Evolutionary conservation across 768 basidiomycete species (phyloP), one percentile per base, ranked within the genome.

Genomic region (Fomitopsis serialis): DNA sequence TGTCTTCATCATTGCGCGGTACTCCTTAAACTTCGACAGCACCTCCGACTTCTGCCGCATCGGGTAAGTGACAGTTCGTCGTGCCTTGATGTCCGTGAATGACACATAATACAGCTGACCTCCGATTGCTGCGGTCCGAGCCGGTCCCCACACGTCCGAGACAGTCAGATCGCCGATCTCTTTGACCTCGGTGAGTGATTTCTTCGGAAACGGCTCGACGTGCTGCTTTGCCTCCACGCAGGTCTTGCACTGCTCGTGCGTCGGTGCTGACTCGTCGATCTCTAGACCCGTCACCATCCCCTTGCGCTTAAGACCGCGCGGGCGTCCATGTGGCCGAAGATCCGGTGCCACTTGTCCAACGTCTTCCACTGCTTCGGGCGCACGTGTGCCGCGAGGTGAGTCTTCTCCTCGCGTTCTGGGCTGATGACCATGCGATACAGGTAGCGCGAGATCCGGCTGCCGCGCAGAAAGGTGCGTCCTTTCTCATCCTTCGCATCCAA

Each of bases 201-300:
- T 4, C 3, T 57, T 17, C 29, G 53, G 50, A 54, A 54, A n/a
- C 25, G 51, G 24, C 36, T 23, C 12, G 1, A 43, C 27, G 0
- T 55, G 42, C 34, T 67, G 61, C 47, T 67, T 68, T 8, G 56
- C 63, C 45, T 59, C 43, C 2, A 63, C 50, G 44, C 64, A 63
- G 4, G 54, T 45, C n/a, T 53, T 52, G 52, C 65, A 66, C 15
- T 46, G 57, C 17, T 29, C 12, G 10, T 15, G 6, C 34, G 46
- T 32, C 50, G 37, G 2, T 19, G 22, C 22, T n/a, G n/a, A n/a
- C 44, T 35, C 43, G 17, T 45, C 45, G 2, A 64, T 50, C 1
- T 51, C 45, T 46, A 64, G 53, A 10, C 63, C 60, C 0, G 21
- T 45, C 2, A 61, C 58, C 40, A 61, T 35, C 19, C 43, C 46